These are phyloP conservation scores for Penicilliopsis zonata DNA, from an alignment of 495 filamentous ascomycete genomes.

Conservation along the genomic window DNA sequence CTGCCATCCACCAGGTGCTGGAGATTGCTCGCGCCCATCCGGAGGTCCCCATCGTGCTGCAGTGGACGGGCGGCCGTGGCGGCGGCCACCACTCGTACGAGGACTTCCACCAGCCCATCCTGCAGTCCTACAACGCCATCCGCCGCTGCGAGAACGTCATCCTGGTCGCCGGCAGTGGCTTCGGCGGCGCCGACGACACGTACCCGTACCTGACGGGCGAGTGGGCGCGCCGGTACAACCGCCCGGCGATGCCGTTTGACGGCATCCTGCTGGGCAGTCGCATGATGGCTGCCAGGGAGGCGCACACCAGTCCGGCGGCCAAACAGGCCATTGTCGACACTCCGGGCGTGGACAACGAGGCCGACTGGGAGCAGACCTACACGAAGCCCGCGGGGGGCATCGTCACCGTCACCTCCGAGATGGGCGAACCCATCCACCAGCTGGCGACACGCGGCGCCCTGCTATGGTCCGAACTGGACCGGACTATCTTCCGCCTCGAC, in stretches of 20 bases:
- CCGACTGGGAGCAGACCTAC: conserved; percentile 21
- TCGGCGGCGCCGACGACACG: conserved; percentile 32
- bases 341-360: conserved; percentile 13
- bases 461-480: conserved; percentile 28
- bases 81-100: conserved; percentile 42
- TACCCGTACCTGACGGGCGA: conserved; percentile 35
- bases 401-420: conserved; percentile 27
- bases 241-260: conserved; percentile 37
- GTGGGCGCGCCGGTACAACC: conserved; percentile 28
- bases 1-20: conserved; percentile 34
- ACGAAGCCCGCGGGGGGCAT: conserved; percentile 16
- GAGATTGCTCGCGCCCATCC: conserved; percentile 34
- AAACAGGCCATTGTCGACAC: conserved; percentile 17
- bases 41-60: conserved; percentile 33
- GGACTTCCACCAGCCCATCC: conserved; percentile 36
- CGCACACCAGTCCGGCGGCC: conserved; percentile 19
- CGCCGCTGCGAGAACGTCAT: conserved; percentile 34
- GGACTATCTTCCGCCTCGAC: conserved; percentile 21
- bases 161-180: conserved; percentile 37
- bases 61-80: conserved; percentile 40
- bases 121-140: conserved; percentile 31
- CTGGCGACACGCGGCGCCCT: conserved; percentile 24
- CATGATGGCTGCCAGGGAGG: conserved; percentile 37
- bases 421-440: conserved; percentile 34
- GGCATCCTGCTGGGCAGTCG: conserved; percentile 34